Evolutionary conservation across 2,329 filamentous ascomycete genomes (phyloP).

Genomic region (Aspergillus fructus): DNA sequence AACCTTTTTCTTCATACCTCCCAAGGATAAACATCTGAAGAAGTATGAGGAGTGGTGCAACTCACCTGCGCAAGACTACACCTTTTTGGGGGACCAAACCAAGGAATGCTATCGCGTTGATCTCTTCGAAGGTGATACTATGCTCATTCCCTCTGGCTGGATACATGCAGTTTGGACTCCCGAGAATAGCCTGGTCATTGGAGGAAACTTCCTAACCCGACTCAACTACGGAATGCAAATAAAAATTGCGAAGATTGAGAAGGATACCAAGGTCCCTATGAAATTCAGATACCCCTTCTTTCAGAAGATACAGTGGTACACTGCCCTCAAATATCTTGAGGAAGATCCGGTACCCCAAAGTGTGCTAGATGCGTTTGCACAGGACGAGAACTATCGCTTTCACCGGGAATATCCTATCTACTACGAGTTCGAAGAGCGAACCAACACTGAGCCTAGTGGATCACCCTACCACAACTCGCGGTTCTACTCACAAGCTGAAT

Average conservation of each 20-base stretch:
- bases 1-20: slow-evolving; percentile 70
- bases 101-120: slow-evolving; percentile 68
- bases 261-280: slow-evolving; percentile 63
- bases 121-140: slow-evolving; percentile 65
- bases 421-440: slow-evolving; percentile 57
- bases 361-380: slow-evolving; percentile 55
- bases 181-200: slow-evolving; percentile 67
- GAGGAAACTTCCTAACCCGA: slow-evolving; percentile 67
- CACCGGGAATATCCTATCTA: slow-evolving; percentile 57
- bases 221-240: slow-evolving; percentile 68
- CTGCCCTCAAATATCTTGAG: slow-evolving; percentile 62
- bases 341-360: slow-evolving; percentile 62
- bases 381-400: slow-evolving; percentile 54
- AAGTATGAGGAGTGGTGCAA: slow-evolving; percentile 72
- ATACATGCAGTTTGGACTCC: slow-evolving; percentile 72
- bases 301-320: slow-evolving; percentile 69
- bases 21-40: slow-evolving; percentile 66
- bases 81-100: slow-evolving; percentile 63
- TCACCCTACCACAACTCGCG: slow-evolving; percentile 57
- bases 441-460: slow-evolving; percentile 51
- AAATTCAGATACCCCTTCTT: slow-evolving; percentile 69
- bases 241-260: slow-evolving; percentile 65
- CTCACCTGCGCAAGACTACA: slow-evolving; percentile 64
- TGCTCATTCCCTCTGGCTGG: slow-evolving; percentile 70
- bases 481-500: slow-evolving; percentile 63